Evolutionary conservation across 208 protist species (phyloP).

Genomic region (Trypanosoma theileri): DNA sequence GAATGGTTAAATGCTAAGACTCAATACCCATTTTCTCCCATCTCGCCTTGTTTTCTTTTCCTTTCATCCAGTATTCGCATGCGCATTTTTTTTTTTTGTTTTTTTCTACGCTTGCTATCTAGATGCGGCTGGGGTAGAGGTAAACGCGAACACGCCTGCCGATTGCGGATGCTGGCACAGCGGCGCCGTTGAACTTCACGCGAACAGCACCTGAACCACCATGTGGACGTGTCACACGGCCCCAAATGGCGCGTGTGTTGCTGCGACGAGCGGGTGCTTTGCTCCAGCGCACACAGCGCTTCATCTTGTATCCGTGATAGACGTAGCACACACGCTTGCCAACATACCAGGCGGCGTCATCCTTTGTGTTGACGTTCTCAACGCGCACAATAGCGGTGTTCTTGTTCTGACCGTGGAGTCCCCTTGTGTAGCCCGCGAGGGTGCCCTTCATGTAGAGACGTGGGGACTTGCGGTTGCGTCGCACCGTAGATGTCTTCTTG

Average conservation of each 20-base stretch:
- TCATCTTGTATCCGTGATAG: conserved; percentile 96
- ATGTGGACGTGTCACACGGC: conserved; percentile 96
- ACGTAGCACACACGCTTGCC: conserved; percentile 99
- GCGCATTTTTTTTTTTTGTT: neutral
- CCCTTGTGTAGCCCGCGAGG: conserved; percentile 88
- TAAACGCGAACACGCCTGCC: conserved; percentile 96
- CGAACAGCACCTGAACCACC: conserved; percentile 97
- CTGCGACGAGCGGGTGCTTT: conserved; percentile 88
- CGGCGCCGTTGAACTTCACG: conserved; percentile 95
- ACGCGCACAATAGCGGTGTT: conserved; percentile 95
- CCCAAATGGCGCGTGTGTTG: conserved; percentile 97
- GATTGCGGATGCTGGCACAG: conserved; percentile 96
- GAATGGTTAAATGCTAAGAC: no score
- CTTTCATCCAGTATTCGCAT: neutral
- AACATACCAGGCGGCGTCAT: conserved; percentile 97
- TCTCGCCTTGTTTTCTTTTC: neutral
- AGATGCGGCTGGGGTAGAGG: conserved; percentile 97
- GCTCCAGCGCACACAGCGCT: conserved; percentile 89
- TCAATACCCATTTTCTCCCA: neutral
- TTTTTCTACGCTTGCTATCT: conserved; percentile 40
- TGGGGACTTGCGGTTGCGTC: conserved; percentile 83
- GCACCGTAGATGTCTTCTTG: conserved; percentile 84
- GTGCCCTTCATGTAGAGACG: conserved; percentile 93
- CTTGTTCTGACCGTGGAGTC: conserved; percentile 93
- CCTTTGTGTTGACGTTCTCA: conserved; percentile 95